Evolutionary conservation across 2,329 filamentous ascomycete genomes (phyloP).

Genomic region (Epichloe festucae): DNA sequence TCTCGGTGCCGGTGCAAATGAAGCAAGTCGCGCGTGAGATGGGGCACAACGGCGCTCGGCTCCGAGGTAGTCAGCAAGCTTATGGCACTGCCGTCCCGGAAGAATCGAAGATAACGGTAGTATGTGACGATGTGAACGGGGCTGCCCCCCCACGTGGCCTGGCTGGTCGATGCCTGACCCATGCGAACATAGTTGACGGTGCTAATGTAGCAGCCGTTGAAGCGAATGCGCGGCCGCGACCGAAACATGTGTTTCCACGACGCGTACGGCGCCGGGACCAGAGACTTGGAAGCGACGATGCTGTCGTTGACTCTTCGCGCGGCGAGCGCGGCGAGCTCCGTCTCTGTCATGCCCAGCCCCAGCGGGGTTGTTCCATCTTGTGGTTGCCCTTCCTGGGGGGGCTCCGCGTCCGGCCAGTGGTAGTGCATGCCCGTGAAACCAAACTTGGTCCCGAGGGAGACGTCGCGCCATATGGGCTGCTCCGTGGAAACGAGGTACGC

Average conservation of each 20-base stretch:
- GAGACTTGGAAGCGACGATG: constrained; percentile 24
- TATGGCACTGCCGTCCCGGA: constrained; percentile 75
- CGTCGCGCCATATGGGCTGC: constrained; percentile 70
- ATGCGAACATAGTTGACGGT: constrained; percentile 90
- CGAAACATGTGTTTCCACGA: constrained; percentile 64
- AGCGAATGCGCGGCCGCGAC: constrained; percentile 71
- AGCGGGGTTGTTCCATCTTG: constrained; percentile 18
- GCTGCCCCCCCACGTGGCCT: constrained; percentile 55
- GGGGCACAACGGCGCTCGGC: constrained; percentile 75
- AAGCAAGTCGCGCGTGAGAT: constrained; percentile 61
- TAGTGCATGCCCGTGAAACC: constrained; percentile 81
- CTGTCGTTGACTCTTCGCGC: constrained; percentile 20
- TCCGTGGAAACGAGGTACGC: constrained; percentile 78
- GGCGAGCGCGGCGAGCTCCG: constrained; percentile 26
- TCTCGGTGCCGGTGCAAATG: constrained; percentile 30
- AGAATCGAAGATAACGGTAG: constrained; percentile 92
- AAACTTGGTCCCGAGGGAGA: constrained; percentile 57
- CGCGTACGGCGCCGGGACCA: constrained; percentile 32
- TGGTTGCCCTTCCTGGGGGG: constrained; percentile 14
- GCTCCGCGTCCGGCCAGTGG: constrained; percentile 42
- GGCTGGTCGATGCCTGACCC: constrained; percentile 58
- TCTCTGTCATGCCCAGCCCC: constrained; percentile 25
- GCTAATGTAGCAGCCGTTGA: constrained; percentile 91
- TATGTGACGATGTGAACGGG: constrained; percentile 95
- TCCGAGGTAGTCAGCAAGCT: constrained; percentile 70